Conservation (phyloP, 495 filamentous ascomycete species). For the Penicillium paradoxum region DNA sequence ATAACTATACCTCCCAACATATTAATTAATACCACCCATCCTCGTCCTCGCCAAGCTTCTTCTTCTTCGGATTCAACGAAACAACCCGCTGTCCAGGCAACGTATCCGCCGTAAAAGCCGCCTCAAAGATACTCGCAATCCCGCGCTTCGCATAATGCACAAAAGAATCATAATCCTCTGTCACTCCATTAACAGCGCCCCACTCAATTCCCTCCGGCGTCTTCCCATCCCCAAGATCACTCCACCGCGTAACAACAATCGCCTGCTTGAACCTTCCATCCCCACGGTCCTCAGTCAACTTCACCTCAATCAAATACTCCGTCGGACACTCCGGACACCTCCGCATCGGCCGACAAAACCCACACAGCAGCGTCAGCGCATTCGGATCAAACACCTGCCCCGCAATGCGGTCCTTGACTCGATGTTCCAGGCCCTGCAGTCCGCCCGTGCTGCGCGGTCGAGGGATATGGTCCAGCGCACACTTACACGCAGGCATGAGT, state of each 20-base stretch:
- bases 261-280: slow-evolving; percentile 47
- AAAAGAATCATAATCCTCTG: slow-evolving; percentile 49
- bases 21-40: slow-evolving; percentile 44
- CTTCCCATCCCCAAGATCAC: slow-evolving; percentile 51
- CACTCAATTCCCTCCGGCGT: slow-evolving; percentile 42
- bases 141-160: slow-evolving; percentile 43
- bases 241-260: slow-evolving; percentile 57
- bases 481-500: slow-evolving; percentile 54
- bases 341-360: slow-evolving; percentile 51
- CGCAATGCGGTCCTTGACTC: slow-evolving; percentile 33
- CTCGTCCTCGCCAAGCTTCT: slow-evolving; percentile 43
- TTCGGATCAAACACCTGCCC: slow-evolving; percentile 37
- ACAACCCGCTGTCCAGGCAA: slow-evolving; percentile 53
- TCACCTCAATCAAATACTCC: slow-evolving; percentile 56
- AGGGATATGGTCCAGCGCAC: slow-evolving; percentile 53
- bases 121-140: slow-evolving; percentile 55
- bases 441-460: slow-evolving; percentile 32
- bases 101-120: slow-evolving; percentile 45
- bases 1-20: neutral
- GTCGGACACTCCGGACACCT: slow-evolving; percentile 56
- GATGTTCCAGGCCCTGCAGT: slow-evolving; percentile 36
- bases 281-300: slow-evolving; percentile 46
- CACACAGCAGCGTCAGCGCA: slow-evolving; percentile 45
- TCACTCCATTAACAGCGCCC: slow-evolving; percentile 44
- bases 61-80: slow-evolving; percentile 48